phyloP scores from a whole-genome alignment of 2,329 filamentous ascomycete species.

The Fusarium penzigii region DNA sequence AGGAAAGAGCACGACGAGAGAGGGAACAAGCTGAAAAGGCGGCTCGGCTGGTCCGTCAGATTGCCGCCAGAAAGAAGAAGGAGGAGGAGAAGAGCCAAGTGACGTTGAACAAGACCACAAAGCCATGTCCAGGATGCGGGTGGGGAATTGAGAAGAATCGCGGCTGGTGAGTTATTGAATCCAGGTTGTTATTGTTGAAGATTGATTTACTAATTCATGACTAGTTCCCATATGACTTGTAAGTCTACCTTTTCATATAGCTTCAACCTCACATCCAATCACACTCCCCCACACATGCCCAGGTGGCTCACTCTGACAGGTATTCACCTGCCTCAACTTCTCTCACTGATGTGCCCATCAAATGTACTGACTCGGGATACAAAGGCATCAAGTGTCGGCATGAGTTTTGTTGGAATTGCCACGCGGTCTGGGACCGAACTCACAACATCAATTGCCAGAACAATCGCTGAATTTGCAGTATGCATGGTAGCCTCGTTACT shows the following conservation, averaged over 20 bases:
- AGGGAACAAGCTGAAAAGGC: constrained; percentile 27
- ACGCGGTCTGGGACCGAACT: constrained; percentile 16
- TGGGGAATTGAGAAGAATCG: constrained; percentile 42
- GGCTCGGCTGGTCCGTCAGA: constrained; percentile 28
- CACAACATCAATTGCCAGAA: constrained; percentile 27
- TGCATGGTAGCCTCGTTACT: constrained; percentile 7
- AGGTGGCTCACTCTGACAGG: constrained; percentile 3
- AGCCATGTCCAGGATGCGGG: constrained; percentile 40
- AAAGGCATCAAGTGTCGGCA: constrained; percentile 36
- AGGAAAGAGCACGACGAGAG: constrained; percentile 24
- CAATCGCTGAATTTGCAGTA: background rate
- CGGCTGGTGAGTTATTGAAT: constrained; percentile 42
- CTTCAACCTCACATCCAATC: background rate
- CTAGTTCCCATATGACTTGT: constrained; percentile 45
- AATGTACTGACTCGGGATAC: constrained; percentile 16
- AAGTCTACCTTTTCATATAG: constrained; percentile 25
- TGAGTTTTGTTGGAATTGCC: constrained; percentile 40
- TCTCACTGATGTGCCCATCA: background rate
- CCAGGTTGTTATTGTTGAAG: background rate
- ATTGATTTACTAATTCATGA: constrained; percentile 24
- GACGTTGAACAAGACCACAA: constrained; percentile 35
- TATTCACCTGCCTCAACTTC: constrained; percentile 12
- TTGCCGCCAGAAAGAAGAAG: constrained; percentile 29
- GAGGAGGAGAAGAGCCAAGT: constrained; percentile 38
- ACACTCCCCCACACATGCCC: background rate